A percentile compares a stretch with the other conserved stretches of the same genome.
Evolutionary conservation across 208 protist species (phyloP).

Genomic region (Acanthamoeba lenticulata): DNA sequence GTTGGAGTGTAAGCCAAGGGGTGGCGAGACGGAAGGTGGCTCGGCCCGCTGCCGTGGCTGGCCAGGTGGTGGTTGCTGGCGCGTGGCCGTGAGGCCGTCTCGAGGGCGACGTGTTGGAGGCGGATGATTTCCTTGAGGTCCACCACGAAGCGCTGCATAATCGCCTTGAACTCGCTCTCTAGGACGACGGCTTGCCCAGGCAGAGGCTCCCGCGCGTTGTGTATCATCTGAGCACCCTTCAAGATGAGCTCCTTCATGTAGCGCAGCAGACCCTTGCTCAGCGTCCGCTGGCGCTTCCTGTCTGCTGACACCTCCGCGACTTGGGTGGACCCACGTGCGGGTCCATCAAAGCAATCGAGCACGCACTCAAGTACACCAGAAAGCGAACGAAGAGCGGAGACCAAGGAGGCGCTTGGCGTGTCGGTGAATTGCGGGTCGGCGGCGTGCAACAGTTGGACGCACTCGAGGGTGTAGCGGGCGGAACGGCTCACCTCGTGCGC

Average conservation of each 20-base stretch:
- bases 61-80: neutral
- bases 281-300: neutral
- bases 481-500: neutral
- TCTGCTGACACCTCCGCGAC: too few species aligned
- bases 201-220: neutral
- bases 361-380: neutral
- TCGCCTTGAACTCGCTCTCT: neutral
- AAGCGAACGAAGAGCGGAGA: neutral
- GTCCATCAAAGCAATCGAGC: constrained; percentile 23
- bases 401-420: neutral
- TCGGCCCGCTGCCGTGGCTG: neutral
- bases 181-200: neutral
- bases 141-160: neutral
- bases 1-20: too few species aligned
- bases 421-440: neutral
- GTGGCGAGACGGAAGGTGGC: neutral
- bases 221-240: neutral
- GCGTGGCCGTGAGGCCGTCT: neutral
- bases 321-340: too few species aligned
- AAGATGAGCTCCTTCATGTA: constrained; percentile 3
- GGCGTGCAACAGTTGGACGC: neutral
- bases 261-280: neutral
- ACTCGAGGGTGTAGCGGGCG: neutral
- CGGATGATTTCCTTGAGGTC: neutral
- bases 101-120: neutral